phyloP scores from a whole-genome alignment of 192 early-diverging fungal genomes.

The Entrophospora sp. region DNA sequence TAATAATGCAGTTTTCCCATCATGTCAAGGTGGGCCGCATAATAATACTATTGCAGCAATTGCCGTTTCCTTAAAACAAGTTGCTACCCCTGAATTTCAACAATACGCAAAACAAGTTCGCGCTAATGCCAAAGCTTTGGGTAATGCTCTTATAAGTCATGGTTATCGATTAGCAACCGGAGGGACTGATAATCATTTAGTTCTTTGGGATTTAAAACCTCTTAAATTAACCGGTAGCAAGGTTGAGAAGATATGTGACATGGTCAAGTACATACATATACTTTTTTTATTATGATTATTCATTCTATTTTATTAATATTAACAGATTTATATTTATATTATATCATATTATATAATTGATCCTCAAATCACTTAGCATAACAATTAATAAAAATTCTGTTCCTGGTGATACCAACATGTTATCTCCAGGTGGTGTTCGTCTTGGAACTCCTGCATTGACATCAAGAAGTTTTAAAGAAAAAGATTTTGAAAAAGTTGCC shows the following conservation, averaged over 20 bases:
- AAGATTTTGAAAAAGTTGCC: conserved; percentile 93
- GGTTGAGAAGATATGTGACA: conserved; percentile 98
- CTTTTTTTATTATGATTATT: too few species aligned
- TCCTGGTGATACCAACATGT: conserved; percentile 89
- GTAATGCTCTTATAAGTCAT: conserved; percentile 59
- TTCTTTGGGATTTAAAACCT: conserved; percentile 97
- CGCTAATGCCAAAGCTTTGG: conserved; percentile 84
- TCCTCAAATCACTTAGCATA: conserved; percentile 56
- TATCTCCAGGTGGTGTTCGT: conserved; percentile 97
- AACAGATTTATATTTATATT: not conserved
- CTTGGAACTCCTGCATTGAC: conserved; percentile 93
- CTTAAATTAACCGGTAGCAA: conserved; percentile 88
- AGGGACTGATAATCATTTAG: conserved; percentile 96
- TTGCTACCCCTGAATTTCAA: conserved; percentile 85
- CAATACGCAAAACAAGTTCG: conserved; percentile 93
- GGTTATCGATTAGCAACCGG: conserved; percentile 94
- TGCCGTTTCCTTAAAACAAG: conserved; percentile 98
- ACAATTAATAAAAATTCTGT: conserved; percentile 99
- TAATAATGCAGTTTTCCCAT: conserved; percentile 99
- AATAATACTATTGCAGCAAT: conserved; percentile 99
- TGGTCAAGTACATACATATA: conserved; percentile 45
- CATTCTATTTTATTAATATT: not conserved
- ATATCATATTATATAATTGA: not conserved
- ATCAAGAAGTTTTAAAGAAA: conserved; percentile 91
- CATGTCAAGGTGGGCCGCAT: conserved; percentile 99